Evolutionary conservation across 2,329 filamentous ascomycete genomes (phyloP), one percentile per base, ranked within the genome.

Genomic region (Botrytis sinoallii): DNA sequence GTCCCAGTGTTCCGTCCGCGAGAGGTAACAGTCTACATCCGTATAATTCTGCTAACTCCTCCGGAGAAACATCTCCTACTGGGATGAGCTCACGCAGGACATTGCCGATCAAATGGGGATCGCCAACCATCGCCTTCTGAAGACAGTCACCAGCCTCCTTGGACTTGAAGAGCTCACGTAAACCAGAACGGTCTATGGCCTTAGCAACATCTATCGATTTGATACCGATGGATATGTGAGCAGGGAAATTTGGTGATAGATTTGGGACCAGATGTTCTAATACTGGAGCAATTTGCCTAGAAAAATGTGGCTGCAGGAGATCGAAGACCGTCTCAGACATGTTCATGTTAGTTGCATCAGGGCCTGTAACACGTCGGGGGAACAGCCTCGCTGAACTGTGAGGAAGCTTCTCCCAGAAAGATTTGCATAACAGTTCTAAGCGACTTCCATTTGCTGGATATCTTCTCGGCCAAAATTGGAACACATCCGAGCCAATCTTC

Each of bases 11-110:
- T 22, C 76, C 76, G 61, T 79, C 71, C 38, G 69, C 73, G 9
- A 81, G 75, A 7, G 78, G 80, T 10, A 81, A 38, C 69, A 81
- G 63, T 35, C 74, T 70, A 60, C 80, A 81, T 12, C 77, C 78
- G 48, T 79, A 73, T 22, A 81, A 71, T 16, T 77, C 67, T 25
- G 75, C 52, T 18, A 76, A 52, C 25, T 74, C 77, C 5, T 55
- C 38, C 35, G 68, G 8, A 38, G 46, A 25, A 42, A 32, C 16
- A 4, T 71, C 65, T 40, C 52, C 72, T 22, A 52, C 46, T 55
- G 71, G 76, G 69, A 74, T 73, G 1, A 70, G 16, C 32, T 73
- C 67, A 55, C 65, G 7, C 6, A 78, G 52, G 14, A 78, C 48
- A 7, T 66, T 65, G 18, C 67, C 42, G 22, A 77, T 71, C 14